Evolutionary conservation across 805 yeast genomes (phyloP), one percentile per base, ranked within the genome.

Genomic region (Brettanomyces nanus): DNA sequence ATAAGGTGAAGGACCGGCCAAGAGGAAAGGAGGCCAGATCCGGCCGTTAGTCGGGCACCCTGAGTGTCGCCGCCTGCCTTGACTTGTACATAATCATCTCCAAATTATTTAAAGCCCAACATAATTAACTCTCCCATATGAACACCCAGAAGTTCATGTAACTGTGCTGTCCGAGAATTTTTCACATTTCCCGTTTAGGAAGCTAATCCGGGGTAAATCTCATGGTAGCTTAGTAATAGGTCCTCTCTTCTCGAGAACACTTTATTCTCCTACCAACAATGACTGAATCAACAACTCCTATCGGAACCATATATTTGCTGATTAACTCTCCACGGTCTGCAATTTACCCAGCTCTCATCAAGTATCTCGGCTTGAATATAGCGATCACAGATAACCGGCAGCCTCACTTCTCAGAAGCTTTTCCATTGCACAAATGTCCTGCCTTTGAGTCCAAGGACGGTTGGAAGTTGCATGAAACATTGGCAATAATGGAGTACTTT

Each of bases 1-100:
- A 74, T 75, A 83, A 85, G 71, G 85, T 87, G 37, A 79, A 82
- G 59, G 97, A 90, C 62, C 81, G 97, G 68, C 95, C 94, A 51
- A 75, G 95, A 65, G 85, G 85, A 33, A 76, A 72, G 53, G 68
- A 57, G 36, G 44, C 42, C 20, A n/a, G n/a, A n/a, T n/a, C n/a
- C n/a, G n/a, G n/a, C n/a, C n/a, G n/a, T n/a, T n/a, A n/a, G 11
- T n/a, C n/a, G n/a, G n/a, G n/a, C n/a, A n/a, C n/a, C n/a, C n/a
- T n/a, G n/a, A n/a, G n/a, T n/a, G n/a, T n/a, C n/a, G n/a, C n/a
- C n/a, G n/a, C n/a, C n/a, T n/a, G n/a, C n/a, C n/a, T n/a, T n/a
- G n/a, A n/a, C n/a, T n/a, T n/a, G n/a, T n/a, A n/a, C n/a, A n/a
- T n/a, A n/a, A n/a, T n/a, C n/a, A n/a, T n/a, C n/a, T n/a, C n/a